Conservation (phyloP, 1,139 yeast species). For the Geotrichum aggregatum region DNA sequence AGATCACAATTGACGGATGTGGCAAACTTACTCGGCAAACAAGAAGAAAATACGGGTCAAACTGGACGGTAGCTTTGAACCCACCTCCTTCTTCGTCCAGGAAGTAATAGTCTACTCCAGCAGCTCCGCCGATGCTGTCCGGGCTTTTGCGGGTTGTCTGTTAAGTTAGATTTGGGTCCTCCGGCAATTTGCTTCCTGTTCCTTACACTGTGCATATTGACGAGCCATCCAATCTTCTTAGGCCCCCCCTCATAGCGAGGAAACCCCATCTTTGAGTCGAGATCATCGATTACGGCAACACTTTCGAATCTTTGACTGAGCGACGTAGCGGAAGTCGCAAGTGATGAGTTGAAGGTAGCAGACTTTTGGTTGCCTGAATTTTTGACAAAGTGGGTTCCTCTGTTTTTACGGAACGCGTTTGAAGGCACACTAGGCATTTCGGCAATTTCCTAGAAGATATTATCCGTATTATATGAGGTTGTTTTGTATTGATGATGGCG, state of each 20-base stretch:
- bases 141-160: constrained; percentile 54
- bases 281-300: constrained; percentile 28
- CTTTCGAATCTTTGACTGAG: constrained; percentile 29
- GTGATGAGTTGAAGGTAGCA: not conserved
- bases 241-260: constrained; percentile 72
- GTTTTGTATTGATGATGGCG: not conserved
- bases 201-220: constrained; percentile 57
- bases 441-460: not conserved
- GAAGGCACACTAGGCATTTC: constrained; percentile 9
- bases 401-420: constrained; percentile 5
- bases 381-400: constrained; percentile 18
- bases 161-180: not conserved
- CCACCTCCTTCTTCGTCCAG: constrained; percentile 97
- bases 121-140: constrained; percentile 56
- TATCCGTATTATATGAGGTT: too few relatives aligned
- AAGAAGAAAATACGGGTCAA: constrained; percentile 86
- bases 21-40: constrained; percentile 49
- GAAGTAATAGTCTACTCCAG: constrained; percentile 93
- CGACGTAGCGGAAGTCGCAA: constrained; percentile 18
- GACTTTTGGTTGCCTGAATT: constrained; percentile 1
- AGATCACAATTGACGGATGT: too few relatives aligned
- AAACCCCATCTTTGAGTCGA: constrained; percentile 82
- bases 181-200: not conserved
- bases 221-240: constrained; percentile 75
- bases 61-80: constrained; percentile 77